A percentile compares a stretch with the other conserved stretches of the same genome.
These are phyloP conservation scores for Lactarius trivialis DNA, from an alignment of 768 basidiomycete genomes.

Conservation along the genomic window DNA sequence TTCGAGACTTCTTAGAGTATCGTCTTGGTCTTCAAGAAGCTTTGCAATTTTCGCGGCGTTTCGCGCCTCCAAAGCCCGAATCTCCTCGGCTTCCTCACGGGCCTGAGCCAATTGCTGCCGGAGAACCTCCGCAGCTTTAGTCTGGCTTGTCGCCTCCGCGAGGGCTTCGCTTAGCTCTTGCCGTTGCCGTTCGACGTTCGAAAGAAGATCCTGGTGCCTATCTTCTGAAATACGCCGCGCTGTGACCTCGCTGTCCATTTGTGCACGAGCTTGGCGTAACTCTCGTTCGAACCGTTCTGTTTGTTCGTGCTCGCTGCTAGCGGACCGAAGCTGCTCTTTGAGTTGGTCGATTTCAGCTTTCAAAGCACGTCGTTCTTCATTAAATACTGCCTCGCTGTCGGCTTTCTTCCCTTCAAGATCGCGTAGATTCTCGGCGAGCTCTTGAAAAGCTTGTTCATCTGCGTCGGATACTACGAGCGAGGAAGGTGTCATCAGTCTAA, in stretches of 20 bases:
- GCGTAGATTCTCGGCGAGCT: slow-evolving; percentile 62
- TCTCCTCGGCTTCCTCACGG: slow-evolving; percentile 56
- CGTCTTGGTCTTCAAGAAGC: slow-evolving; percentile 72
- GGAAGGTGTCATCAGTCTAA: slow-evolving; percentile 2
- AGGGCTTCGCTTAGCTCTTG: slow-evolving; percentile 51
- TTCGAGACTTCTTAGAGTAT: slow-evolving; percentile 61
- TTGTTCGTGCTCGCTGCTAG: slow-evolving; percentile 45
- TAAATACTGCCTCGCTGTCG: slow-evolving; percentile 49
- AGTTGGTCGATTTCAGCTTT: slow-evolving; percentile 54
- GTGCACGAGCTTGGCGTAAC: slow-evolving; percentile 52
- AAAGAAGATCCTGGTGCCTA: slow-evolving; percentile 50
- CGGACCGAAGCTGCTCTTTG: slow-evolving; percentile 37
- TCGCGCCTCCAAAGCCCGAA: slow-evolving; percentile 58
- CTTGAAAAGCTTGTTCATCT: slow-evolving; percentile 70
- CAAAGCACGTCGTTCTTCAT: slow-evolving; percentile 50
- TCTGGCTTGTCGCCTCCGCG: slow-evolving; percentile 62
- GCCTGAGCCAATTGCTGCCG: slow-evolving; percentile 60
- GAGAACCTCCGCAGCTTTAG: slow-evolving; percentile 48
- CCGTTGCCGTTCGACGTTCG: slow-evolving; percentile 51
- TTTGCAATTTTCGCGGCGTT: slow-evolving; percentile 56
- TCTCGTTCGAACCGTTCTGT: slow-evolving; percentile 58
- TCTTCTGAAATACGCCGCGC: slow-evolving; percentile 59
- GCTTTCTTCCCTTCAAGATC: slow-evolving; percentile 49
- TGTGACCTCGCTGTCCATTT: slow-evolving; percentile 57
- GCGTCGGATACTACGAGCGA: slow-evolving; percentile 52